phyloP scores from a whole-genome alignment of 371 early-diverging fungal species.

The Chytridium lagenaria region DNA sequence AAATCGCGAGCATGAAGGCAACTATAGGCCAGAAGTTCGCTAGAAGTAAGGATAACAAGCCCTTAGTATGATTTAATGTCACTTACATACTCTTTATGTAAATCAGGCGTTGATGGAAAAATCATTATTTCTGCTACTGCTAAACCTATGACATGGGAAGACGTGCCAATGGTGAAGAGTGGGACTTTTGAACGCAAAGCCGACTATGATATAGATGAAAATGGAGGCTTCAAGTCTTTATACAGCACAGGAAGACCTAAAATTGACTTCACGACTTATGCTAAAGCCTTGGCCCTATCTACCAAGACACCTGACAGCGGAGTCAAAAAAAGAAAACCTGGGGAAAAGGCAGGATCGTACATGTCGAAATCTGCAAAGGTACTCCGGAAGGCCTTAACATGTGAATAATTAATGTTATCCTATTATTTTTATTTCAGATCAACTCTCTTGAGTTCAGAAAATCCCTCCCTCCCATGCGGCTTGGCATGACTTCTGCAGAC shows the following conservation, averaged over 20 bases:
- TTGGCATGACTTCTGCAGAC: not conserved
- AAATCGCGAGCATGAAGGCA: constrained; percentile 3
- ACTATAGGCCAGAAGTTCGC: not conserved
- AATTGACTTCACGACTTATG: not conserved
- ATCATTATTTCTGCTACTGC: not conserved
- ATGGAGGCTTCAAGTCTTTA: not conserved
- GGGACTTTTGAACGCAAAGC: constrained; percentile 2
- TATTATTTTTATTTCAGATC: constrained; percentile 3
- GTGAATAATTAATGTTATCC: too few species aligned
- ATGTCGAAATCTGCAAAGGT: constrained; percentile 10
- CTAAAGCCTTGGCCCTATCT: not conserved
- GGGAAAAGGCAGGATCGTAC: not conserved
- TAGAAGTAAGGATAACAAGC: not conserved
- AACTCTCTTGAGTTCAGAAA: constrained; percentile 10
- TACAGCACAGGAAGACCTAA: not conserved
- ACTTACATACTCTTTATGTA: not conserved
- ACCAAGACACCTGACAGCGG: not conserved
- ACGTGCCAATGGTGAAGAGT: constrained; percentile 5
- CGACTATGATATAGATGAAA: not conserved
- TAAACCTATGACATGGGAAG: not conserved
- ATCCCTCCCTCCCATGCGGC: constrained; percentile 5
- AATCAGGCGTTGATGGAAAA: not conserved
- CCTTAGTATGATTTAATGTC: not conserved
- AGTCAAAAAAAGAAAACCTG: not conserved
- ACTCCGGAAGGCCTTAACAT: not conserved